Evolutionary conservation across 2,329 filamentous ascomycete genomes (phyloP).

Genomic region (Paecilomyces sp.): DNA sequence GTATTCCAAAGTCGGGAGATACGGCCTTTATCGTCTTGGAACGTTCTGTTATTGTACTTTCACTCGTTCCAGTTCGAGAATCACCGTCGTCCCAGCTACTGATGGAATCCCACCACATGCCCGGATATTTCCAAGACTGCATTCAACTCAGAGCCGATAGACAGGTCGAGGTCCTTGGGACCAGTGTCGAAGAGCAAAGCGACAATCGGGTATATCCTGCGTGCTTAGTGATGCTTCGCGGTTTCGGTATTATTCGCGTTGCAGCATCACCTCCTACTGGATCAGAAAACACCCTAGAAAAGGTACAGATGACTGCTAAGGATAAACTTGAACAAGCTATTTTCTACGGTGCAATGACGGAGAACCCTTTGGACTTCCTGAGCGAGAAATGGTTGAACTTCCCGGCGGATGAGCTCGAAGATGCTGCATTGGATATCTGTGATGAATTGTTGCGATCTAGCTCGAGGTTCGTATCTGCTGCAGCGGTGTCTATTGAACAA

Average conservation of each 20-base stretch:
- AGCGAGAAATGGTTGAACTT: constrained; percentile 61
- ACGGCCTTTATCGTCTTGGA: constrained; percentile 79
- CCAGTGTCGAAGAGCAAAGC: constrained; percentile 39
- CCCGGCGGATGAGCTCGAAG: constrained; percentile 61
- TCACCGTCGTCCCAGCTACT: constrained; percentile 71
- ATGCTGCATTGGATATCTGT: constrained; percentile 72
- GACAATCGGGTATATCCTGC: constrained; percentile 31
- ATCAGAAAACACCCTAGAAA: constrained; percentile 42
- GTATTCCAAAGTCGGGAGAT: constrained; percentile 70
- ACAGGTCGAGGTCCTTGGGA: constrained; percentile 44
- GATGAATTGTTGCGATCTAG: constrained; percentile 72
- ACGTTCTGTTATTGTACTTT: constrained; percentile 68
- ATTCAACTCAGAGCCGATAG: constrained; percentile 62
- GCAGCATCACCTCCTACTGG: constrained; percentile 30
- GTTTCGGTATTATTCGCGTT: constrained; percentile 52
- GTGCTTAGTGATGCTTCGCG: constrained; percentile 50
- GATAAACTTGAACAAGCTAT: constrained; percentile 91
- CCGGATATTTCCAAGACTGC: constrained; percentile 73
- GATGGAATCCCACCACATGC: constrained; percentile 55
- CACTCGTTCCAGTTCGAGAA: constrained; percentile 59
- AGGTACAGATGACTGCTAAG: constrained; percentile 62
- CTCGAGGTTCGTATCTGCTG: constrained; percentile 64
- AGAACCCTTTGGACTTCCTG: constrained; percentile 83
- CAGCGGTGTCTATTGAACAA: constrained; percentile 70
- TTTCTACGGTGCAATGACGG: constrained; percentile 75